These are phyloP conservation scores for Candida lessepsii DNA, from an alignment of 805 yeast genomes.

Conservation along the genomic window DNA sequence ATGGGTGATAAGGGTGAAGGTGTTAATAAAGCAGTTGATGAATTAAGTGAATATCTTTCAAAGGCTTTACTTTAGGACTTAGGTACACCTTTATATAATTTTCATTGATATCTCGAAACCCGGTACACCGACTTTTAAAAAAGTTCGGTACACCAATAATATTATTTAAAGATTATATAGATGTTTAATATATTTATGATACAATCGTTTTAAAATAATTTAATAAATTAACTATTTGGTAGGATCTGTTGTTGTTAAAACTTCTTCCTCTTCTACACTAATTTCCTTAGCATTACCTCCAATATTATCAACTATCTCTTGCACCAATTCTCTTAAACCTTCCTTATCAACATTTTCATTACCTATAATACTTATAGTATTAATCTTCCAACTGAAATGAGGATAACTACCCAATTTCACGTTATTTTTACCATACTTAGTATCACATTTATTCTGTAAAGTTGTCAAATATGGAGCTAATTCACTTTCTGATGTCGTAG, in stretches of 20 bases:
- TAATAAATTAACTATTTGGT: no score
- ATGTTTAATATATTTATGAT: no score
- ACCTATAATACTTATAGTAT: constrained; percentile 76
- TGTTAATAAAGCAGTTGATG: constrained; percentile 69
- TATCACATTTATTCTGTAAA: constrained; percentile 45
- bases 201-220: no score
- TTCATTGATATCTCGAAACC: background rate
- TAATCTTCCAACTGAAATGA: constrained; percentile 60
- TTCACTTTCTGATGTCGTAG: constrained; percentile 58
- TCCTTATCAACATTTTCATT: constrained; percentile 31
- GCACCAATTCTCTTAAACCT: constrained; percentile 45
- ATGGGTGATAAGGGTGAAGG: constrained; percentile 83
- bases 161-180: no score
- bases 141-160: no score
- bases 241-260: constrained; percentile 33
- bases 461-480: constrained; percentile 62
- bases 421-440: constrained; percentile 24
- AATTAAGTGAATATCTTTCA: constrained; percentile 42
- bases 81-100: background rate
- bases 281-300: constrained; percentile 56
- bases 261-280: constrained; percentile 53
- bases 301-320: constrained; percentile 44
- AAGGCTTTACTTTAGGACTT: background rate
- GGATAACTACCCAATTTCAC: constrained; percentile 86
- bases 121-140: no score